Evolutionary conservation across 345 rosid species (phyloP).

Genomic region (Trapa bicornis): DNA sequence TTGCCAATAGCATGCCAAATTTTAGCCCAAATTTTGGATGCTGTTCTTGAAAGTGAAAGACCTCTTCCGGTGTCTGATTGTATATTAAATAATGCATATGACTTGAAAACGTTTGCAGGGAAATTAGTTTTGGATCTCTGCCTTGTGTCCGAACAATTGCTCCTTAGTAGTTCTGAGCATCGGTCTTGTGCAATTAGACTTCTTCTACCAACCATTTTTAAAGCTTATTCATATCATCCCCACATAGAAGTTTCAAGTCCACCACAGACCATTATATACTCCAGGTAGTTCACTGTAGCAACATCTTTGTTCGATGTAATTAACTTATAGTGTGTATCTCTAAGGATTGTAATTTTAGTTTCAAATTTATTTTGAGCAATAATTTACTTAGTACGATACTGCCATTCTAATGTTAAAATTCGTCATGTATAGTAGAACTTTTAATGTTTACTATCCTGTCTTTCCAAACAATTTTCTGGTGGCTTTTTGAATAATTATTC

Average conservation of each 20-base stretch:
- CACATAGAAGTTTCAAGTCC: constrained; percentile 28
- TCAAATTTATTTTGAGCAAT: neutral
- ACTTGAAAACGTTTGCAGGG: constrained; percentile 28
- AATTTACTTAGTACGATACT: neutral
- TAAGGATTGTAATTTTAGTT: neutral
- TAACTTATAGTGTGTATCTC: constrained; percentile 1
- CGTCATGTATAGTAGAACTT: neutral
- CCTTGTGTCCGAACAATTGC: constrained; percentile 43
- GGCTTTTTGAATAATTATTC: neutral
- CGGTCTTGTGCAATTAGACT: constrained; percentile 67
- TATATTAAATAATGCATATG: constrained; percentile 18
- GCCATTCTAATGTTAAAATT: neutral
- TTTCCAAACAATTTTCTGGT: neutral
- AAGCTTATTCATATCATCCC: constrained; percentile 32
- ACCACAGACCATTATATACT: constrained; percentile 24
- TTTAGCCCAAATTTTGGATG: constrained; percentile 39
- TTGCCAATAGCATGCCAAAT: constrained; percentile 57
- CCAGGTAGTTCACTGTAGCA: constrained; percentile 35
- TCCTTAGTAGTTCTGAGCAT: constrained; percentile 52
- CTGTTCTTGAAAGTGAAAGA: constrained; percentile 32
- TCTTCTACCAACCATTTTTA: constrained; percentile 60
- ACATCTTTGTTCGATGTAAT: constrained; percentile 6
- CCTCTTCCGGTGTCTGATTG: constrained; percentile 16
- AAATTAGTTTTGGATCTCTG: constrained; percentile 66
- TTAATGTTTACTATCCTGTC: neutral